phyloP scores from a whole-genome alignment of 2,329 filamentous ascomycete species.

The Hypomyces rosellus region DNA sequence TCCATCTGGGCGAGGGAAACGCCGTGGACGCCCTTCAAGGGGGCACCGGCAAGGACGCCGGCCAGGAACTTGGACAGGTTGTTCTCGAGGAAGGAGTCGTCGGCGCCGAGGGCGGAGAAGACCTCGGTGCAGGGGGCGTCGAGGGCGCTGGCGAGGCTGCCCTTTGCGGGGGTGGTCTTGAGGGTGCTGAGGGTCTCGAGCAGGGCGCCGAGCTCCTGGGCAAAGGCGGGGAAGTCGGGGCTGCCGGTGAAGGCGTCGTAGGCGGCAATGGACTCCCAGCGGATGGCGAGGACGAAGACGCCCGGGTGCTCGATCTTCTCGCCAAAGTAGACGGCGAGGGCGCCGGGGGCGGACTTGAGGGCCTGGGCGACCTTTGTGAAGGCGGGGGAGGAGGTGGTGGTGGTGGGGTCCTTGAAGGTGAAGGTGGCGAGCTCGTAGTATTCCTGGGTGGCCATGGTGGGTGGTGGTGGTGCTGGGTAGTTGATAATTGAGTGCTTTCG shows the following conservation, averaged over 20 bases:
- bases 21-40: conserved; percentile 25
- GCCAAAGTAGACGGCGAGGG: conserved; percentile 28
- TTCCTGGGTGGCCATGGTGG: conserved; percentile 20
- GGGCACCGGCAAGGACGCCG: conserved; percentile 14
- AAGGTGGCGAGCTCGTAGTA: conserved; percentile 26
- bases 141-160: conserved; percentile 22
- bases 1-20: conserved; percentile 28
- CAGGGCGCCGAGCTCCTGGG: conserved; percentile 30
- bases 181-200: conserved; percentile 20
- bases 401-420: conserved; percentile 24
- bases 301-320: conserved; percentile 28
- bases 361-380: conserved; percentile 11
- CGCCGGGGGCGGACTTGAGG: conserved; percentile 27
- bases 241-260: conserved; percentile 36
- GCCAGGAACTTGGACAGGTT: conserved; percentile 24
- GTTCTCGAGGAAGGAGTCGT: conserved; percentile 25
- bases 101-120: conserved; percentile 28
- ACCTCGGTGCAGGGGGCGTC: conserved; percentile 34
- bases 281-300: conserved; percentile 26
- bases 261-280: conserved; percentile 28
- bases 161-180: conserved; percentile 14
- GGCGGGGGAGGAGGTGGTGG: conserved; percentile 20
- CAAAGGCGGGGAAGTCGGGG: conserved; percentile 34
- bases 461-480: not conserved
- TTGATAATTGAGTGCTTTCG: not conserved